Percentiles rank a stretch among this genome's conserved stretches.
These are phyloP conservation scores for Cerioporus squamosus DNA, from an alignment of 1,284 basidiomycete species.

Conservation along the genomic window DNA sequence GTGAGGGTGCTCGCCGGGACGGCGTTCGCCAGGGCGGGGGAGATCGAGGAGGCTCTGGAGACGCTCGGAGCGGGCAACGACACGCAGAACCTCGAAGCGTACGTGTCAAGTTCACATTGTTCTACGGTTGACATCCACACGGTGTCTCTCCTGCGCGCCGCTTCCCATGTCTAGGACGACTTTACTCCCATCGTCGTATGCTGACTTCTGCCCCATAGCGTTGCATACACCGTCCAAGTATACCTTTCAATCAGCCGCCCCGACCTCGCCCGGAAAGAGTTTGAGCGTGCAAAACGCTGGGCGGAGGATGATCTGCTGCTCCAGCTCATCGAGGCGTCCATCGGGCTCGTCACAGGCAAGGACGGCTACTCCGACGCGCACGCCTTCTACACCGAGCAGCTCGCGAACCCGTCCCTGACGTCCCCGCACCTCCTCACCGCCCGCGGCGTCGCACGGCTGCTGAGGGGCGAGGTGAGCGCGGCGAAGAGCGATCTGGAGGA, in stretches of 20 bases:
- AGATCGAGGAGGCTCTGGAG: conserved; percentile 90
- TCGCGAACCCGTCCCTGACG: conserved; percentile 82
- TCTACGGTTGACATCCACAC: too few species aligned
- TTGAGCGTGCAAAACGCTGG: conserved; percentile 80
- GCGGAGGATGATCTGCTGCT: conserved; percentile 90
- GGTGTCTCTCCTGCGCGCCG: too few species aligned
- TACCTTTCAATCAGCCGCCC: conserved; percentile 85
- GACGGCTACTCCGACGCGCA: conserved; percentile 72
- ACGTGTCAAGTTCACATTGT: conserved; percentile 38
- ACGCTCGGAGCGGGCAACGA: conserved; percentile 75
- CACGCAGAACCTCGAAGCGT: conserved; percentile 87
- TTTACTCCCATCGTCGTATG: neutral
- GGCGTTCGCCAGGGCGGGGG: conserved; percentile 82
- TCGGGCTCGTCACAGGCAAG: conserved; percentile 81
- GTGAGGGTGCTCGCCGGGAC: conserved; percentile 84
- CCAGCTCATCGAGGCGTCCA: conserved; percentile 88
- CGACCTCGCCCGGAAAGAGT: conserved; percentile 86
- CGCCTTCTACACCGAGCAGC: conserved; percentile 92
- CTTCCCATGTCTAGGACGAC: too few species aligned
- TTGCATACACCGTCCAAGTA: conserved; percentile 82
- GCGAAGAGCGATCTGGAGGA: conserved; percentile 87
- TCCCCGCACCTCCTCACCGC: conserved; percentile 79
- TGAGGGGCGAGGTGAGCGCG: conserved; percentile 80
- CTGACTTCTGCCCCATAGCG: conserved; percentile 46
- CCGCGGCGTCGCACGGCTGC: conserved; percentile 82